A percentile compares a stretch with the other conserved stretches of the same genome.
These are phyloP conservation scores for Cladochytrium replicatum DNA, from an alignment of 192 early-diverging fungal species.

Conservation along the genomic window DNA sequence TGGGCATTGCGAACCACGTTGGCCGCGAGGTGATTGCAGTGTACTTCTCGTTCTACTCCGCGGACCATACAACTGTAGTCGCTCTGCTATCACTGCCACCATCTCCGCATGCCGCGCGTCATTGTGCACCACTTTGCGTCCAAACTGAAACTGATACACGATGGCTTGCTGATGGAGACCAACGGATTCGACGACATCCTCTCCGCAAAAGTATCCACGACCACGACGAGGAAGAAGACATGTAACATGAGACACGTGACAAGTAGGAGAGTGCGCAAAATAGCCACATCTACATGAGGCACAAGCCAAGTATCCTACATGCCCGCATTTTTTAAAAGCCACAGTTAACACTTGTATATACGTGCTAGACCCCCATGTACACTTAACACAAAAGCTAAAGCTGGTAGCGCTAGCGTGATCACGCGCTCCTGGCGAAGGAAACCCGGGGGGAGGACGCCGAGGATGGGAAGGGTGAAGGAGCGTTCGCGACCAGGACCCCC, in stretches of 20 bases:
- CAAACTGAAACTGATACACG: slow-evolving; percentile 76
- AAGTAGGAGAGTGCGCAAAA: too few species aligned
- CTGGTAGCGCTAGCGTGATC: too few species aligned
- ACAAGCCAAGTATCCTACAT: too few species aligned
- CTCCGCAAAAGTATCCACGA: slow-evolving; percentile 4
- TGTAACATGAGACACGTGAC: too few species aligned
- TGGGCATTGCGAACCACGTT: slow-evolving; percentile 73
- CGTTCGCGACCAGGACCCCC: slow-evolving; percentile 1
- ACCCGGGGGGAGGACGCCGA: slow-evolving; percentile 19
- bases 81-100: slow-evolving; percentile 83
- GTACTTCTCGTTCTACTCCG: slow-evolving; percentile 83
- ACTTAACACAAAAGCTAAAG: too few species aligned
- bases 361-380: too few species aligned
- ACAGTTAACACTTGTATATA: too few species aligned
- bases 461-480: slow-evolving; percentile 14
- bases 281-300: slow-evolving; percentile 3
- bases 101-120: slow-evolving; percentile 52
- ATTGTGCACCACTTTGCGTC: slow-evolving; percentile 59
- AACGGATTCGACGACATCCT: slow-evolving; percentile 64
- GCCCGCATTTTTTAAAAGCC: too few species aligned
- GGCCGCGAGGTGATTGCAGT: slow-evolving; percentile 73
- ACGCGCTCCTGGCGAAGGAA: too few species aligned
- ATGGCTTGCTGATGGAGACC: slow-evolving; percentile 78
- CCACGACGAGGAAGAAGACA: too few species aligned
- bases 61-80: slow-evolving; percentile 77